Evolutionary conservation across 768 basidiomycete species (phyloP).

Genomic region (Galerina sulciceps): DNA sequence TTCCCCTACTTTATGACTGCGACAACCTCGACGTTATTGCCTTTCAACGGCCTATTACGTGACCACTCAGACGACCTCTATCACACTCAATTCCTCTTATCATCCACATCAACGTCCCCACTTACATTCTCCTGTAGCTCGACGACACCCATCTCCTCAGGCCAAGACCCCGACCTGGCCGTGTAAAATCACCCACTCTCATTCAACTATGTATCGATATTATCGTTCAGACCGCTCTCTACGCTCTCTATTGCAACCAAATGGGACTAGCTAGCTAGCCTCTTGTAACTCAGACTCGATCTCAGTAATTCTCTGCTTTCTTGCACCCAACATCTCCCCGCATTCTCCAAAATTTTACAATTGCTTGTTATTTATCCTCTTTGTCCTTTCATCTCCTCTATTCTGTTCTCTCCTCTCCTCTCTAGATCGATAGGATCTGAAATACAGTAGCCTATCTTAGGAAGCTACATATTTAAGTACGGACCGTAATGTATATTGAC

Average conservation of each 20-base stretch:
- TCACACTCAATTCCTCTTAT: no score
- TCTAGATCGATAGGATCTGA: background rate
- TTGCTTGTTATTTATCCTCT: no score
- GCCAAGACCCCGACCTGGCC: background rate
- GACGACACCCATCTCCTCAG: background rate
- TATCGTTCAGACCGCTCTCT: background rate
- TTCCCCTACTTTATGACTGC: no score
- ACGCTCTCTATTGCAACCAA: no score
- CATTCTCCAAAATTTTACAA: no score
- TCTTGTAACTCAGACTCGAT: no score
- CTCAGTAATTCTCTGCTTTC: background rate
- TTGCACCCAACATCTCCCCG: background rate
- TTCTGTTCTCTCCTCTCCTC: background rate
- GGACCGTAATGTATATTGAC: background rate
- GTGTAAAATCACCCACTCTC: background rate
- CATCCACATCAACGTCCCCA: no score
- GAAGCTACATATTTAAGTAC: background rate
- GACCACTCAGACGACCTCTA: no score
- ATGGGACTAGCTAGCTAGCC: no score
- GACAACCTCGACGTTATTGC: no score
- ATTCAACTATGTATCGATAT: background rate
- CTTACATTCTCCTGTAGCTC: background rate
- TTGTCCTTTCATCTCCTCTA: no score
- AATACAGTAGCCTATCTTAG: background rate
- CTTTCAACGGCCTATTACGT: no score